Percentiles rank a stretch among this genome's conserved stretches.
phyloP scores from a whole-genome alignment of 2,329 filamentous ascomycete species.

The Sarocladium strictum region DNA sequence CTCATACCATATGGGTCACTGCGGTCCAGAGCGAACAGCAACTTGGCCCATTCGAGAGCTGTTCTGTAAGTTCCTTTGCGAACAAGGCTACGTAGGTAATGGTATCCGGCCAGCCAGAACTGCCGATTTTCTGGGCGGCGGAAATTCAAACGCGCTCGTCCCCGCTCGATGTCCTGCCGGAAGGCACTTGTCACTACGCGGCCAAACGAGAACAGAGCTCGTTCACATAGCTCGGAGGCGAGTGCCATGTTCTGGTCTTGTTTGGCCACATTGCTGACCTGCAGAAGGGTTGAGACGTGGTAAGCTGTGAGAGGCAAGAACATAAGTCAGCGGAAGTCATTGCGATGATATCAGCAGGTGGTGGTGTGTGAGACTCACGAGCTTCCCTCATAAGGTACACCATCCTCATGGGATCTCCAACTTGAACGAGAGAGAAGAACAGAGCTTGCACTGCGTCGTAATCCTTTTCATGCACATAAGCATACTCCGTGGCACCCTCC shows the following conservation, averaged over 20 bases:
- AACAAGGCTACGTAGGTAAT: constrained; percentile 79
- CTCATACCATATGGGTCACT: constrained; percentile 78
- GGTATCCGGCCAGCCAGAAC: constrained; percentile 83
- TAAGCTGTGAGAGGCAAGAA: constrained; percentile 49
- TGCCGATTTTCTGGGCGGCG: constrained; percentile 80
- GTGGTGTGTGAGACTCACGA: constrained; percentile 23
- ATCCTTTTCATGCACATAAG: constrained; percentile 64
- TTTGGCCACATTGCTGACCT: constrained; percentile 87
- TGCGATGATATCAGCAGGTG: neutral
- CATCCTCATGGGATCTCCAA: constrained; percentile 76
- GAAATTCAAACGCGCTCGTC: constrained; percentile 78
- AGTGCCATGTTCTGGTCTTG: constrained; percentile 85
- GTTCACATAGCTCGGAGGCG: constrained; percentile 80
- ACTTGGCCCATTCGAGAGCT: constrained; percentile 86
- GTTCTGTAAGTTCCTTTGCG: constrained; percentile 93
- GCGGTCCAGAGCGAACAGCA: constrained; percentile 70
- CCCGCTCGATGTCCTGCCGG: constrained; percentile 65
- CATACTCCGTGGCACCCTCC: constrained; percentile 58
- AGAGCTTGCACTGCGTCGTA: constrained; percentile 71
- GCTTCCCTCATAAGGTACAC: constrained; percentile 57
- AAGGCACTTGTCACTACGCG: constrained; percentile 81
- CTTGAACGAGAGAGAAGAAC: constrained; percentile 77
- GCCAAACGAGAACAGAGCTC: constrained; percentile 91
- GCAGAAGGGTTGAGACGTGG: constrained; percentile 87
- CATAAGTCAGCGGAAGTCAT: neutral